phyloP scores from a whole-genome alignment of 2,329 filamentous ascomycete species.

The Didymella glomerata region DNA sequence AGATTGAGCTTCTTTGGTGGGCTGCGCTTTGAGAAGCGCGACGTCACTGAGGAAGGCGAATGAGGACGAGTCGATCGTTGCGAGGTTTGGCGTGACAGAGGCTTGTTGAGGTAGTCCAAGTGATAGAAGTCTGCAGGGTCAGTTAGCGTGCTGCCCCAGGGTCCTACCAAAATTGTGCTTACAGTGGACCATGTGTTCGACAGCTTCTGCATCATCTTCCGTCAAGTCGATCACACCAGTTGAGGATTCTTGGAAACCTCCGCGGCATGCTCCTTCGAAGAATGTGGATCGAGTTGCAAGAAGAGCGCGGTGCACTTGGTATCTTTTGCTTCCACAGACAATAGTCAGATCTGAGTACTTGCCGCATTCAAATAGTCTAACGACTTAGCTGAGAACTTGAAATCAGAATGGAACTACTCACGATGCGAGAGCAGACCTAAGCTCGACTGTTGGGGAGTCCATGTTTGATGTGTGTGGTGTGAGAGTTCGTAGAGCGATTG shows the following conservation, averaged over 20 bases:
- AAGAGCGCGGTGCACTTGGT: conserved; percentile 58
- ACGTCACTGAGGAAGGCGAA: conserved; percentile 30
- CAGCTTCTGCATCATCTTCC: conserved; percentile 53
- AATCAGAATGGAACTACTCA: conserved; percentile 42
- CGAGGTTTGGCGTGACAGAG: conserved; percentile 42
- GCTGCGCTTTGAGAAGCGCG: conserved; percentile 26
- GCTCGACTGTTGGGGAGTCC: conserved; percentile 54
- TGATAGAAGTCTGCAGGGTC: conserved; percentile 51
- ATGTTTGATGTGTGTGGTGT: conserved; percentile 32
- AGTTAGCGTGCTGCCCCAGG: conserved; percentile 28
- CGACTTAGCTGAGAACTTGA: conserved; percentile 37
- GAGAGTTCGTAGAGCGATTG: background rate
- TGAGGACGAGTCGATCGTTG: conserved; percentile 37
- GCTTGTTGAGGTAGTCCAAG: conserved; percentile 51
- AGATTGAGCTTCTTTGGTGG: conserved; percentile 43
- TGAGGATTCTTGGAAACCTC: conserved; percentile 49
- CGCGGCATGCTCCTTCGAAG: conserved; percentile 54
- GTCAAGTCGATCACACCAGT: conserved; percentile 51
- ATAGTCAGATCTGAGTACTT: conserved; percentile 61
- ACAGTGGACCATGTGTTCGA: conserved; percentile 55
- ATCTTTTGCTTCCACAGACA: conserved; percentile 56
- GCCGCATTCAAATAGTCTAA: conserved; percentile 49
- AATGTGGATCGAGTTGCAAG: conserved; percentile 60
- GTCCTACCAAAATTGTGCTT: conserved; percentile 27
- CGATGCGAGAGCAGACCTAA: conserved; percentile 59